Evolutionary conservation across 495 filamentous ascomycete genomes (phyloP).

Genomic region (Neurospora sp.): DNA sequence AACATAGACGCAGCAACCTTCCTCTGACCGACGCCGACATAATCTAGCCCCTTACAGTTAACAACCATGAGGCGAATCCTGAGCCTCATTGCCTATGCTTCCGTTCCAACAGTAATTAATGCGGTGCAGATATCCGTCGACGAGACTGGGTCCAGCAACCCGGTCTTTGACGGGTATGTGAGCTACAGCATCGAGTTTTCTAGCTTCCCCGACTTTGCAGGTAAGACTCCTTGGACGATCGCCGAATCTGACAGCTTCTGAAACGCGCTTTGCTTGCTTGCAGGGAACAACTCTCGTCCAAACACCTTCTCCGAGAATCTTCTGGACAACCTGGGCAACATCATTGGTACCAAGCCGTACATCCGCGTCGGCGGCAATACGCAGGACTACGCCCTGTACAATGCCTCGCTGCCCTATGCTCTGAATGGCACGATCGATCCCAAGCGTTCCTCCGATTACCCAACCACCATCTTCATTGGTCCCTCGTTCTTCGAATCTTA

Average conservation of each 20-base stretch:
- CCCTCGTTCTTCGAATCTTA: conserved; percentile 59
- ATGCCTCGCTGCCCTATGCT: conserved; percentile 41
- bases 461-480: conserved; percentile 50
- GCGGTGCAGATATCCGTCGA: conserved; percentile 4
- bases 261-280: background rate
- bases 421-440: conserved; percentile 45
- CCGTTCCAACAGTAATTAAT: conserved; percentile 4
- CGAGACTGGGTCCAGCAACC: conserved; percentile 14
- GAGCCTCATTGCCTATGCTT: conserved; percentile 5
- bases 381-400: conserved; percentile 53
- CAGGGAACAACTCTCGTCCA: conserved; percentile 39
- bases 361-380: conserved; percentile 55
- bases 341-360: conserved; percentile 44
- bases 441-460: conserved; percentile 46
- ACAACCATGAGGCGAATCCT: background rate
- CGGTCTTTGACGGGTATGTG: conserved; percentile 43
- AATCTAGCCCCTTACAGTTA: background rate
- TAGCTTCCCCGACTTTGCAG: conserved; percentile 54
- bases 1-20: background rate
- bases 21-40: background rate
- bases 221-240: conserved; percentile 26
- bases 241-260: background rate
- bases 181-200: conserved; percentile 53
- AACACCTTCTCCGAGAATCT: conserved; percentile 51
- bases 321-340: conserved; percentile 38